Percentiles rank a stretch among this genome's conserved stretches.
phyloP scores from a whole-genome alignment of 805 yeast species.

The Allodekkera sacchari region DNA sequence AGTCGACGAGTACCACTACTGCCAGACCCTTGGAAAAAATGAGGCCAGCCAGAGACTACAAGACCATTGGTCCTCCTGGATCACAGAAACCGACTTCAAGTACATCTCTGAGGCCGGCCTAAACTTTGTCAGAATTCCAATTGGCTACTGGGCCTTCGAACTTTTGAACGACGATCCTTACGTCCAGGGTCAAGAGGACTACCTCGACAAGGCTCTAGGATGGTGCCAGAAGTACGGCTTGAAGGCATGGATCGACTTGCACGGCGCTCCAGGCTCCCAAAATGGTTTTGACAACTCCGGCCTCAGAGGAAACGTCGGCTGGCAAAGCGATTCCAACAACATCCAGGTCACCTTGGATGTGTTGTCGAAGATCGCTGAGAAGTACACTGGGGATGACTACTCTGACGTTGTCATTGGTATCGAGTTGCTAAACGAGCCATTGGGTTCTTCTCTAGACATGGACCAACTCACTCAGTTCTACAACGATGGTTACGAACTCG shows the following conservation, averaged over 20 bases:
- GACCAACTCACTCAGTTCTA: conserved; percentile 51
- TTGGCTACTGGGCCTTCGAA: conserved; percentile 76
- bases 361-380: conserved; percentile 39
- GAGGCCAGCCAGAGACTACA: conserved; percentile 35
- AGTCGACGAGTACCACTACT: conserved; percentile 53
- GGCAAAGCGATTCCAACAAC: conserved; percentile 34
- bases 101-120: conserved; percentile 46
- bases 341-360: conserved; percentile 41
- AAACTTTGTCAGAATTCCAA: conserved; percentile 67
- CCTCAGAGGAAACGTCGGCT: conserved; percentile 38
- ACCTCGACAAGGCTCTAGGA: conserved; percentile 53
- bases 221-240: conserved; percentile 59
- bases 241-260: conserved; percentile 69
- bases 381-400: conserved; percentile 41
- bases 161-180: conserved; percentile 47
- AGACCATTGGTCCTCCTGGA: conserved; percentile 51
- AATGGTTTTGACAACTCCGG: conserved; percentile 86
- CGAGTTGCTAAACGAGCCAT: conserved; percentile 66
- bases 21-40: conserved; percentile 38
- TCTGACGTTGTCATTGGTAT: conserved; percentile 59
- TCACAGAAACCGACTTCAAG: conserved; percentile 49
- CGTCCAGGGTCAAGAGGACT: conserved; percentile 56
- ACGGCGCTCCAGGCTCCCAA: conserved; percentile 79
- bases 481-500: conserved; percentile 50
- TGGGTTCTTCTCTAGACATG: conserved; percentile 54